Percentiles rank a stretch among this genome's conserved stretches.
phyloP scores from a whole-genome alignment of 495 filamentous ascomycete species.

The Bathelium albidoporum region DNA sequence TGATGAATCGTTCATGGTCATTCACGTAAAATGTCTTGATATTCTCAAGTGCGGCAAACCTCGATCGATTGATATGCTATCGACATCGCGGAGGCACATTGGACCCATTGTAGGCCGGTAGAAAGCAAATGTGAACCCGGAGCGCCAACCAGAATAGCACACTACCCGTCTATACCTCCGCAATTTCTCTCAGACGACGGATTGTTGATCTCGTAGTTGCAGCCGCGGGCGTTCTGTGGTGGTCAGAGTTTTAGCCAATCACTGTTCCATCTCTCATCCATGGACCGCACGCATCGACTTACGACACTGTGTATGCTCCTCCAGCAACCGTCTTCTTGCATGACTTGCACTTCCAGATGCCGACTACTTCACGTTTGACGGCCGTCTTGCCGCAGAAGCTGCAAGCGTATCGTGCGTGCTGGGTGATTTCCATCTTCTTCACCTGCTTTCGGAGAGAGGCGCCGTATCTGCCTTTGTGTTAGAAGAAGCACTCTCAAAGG shows the following conservation, averaged over 20 bases:
- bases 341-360: constrained; percentile 92
- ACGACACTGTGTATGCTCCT: constrained; percentile 95
- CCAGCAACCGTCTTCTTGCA: constrained; percentile 72
- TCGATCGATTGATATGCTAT: not conserved
- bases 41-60: not conserved
- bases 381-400: constrained; percentile 94
- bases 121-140: not conserved
- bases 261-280: not conserved
- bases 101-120: not conserved
- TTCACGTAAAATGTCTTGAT: too few relatives aligned
- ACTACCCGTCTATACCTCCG: constrained; percentile 62
- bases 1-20: too few relatives aligned
- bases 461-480: constrained; percentile 58
- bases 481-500: not conserved
- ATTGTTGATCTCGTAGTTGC: constrained; percentile 95
- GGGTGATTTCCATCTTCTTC: constrained; percentile 99
- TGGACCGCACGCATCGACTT: constrained; percentile 37
- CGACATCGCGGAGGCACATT: not conserved
- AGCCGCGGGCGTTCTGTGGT: constrained; percentile 77
- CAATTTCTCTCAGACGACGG: constrained; percentile 93
- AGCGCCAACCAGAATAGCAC: not conserved
- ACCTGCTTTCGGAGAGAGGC: constrained; percentile 99
- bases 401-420: constrained; percentile 88
- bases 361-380: constrained; percentile 83
- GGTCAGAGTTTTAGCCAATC: constrained; percentile 17